These are phyloP conservation scores for Lithospermum erythrorhizon DNA, from an alignment of 257 asterid species.

Conservation along the genomic window DNA sequence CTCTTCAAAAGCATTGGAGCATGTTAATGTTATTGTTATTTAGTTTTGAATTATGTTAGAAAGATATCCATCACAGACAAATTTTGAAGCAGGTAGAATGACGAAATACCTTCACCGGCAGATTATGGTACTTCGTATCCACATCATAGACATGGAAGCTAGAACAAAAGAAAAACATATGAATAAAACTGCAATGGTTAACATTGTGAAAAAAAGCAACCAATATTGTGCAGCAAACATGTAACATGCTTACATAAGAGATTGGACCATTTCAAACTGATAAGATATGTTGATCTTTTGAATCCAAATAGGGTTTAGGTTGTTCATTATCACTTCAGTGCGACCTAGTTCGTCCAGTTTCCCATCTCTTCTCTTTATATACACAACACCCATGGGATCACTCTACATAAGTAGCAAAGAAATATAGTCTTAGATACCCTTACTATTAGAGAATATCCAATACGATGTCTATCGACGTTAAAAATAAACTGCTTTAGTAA, in stretches of 20 bases:
- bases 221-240: not conserved
- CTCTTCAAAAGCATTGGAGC: too few species aligned
- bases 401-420: conserved; percentile 45
- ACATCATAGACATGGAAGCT: conserved; percentile 76
- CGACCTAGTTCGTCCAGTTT: conserved; percentile 74
- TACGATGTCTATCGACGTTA: not conserved
- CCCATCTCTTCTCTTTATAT: conserved; percentile 56
- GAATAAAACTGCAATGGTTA: conserved; percentile 4
- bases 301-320: conserved; percentile 62
- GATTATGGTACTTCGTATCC: conserved; percentile 50
- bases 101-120: conserved; percentile 58
- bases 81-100: conserved; percentile 6
- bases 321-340: conserved; percentile 79
- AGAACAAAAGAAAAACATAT: conserved; percentile 16
- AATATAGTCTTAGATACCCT: not conserved
- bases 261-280: conserved; percentile 77
- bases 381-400: conserved; percentile 85
- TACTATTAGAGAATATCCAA: not conserved
- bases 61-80: not conserved
- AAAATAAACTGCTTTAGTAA: not conserved
- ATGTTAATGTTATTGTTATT: too few species aligned
- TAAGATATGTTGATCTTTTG: conserved; percentile 50
- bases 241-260: conserved; percentile 41
- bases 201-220: not conserved
- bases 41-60: too few species aligned